Conservation (phyloP, 169 alveolate species). For the Eimeria acervulina region DNA sequence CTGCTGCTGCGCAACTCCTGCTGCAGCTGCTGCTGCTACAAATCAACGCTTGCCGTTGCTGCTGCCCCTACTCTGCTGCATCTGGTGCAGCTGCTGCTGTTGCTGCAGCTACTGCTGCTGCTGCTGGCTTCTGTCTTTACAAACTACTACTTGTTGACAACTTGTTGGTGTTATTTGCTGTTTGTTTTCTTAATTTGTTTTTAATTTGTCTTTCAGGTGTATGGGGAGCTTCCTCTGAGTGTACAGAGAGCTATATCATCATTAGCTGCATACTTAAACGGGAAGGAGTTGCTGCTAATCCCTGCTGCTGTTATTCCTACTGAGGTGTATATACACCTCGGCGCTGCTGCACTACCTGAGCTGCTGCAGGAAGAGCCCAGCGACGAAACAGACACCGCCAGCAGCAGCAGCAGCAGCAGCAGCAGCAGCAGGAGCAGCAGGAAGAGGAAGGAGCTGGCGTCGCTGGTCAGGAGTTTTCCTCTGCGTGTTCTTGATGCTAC, state of each 20-base stretch:
- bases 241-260: conserved; percentile 11
- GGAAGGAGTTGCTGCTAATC: conserved; percentile 13
- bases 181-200: too few species aligned
- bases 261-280: conserved; percentile 6
- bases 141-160: too few species aligned
- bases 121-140: too few species aligned
- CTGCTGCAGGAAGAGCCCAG: neutral
- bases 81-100: too few species aligned
- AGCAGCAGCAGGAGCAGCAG: conserved; percentile 2
- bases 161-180: too few species aligned
- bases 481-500: neutral
- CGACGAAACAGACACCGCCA: neutral
- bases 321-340: conserved; percentile 38
- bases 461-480: neutral
- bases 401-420: neutral
- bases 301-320: conserved; percentile 28
- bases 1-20: too few species aligned
- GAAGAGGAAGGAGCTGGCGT: neutral
- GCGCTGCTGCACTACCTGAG: neutral
- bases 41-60: too few species aligned
- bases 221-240: neutral
- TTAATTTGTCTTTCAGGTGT: neutral
- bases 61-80: too few species aligned
- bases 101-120: too few species aligned
- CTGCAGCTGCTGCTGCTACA: too few species aligned